A percentile compares a stretch with the other conserved stretches of the same genome.
These are phyloP conservation scores for Agrocybe pediades DNA, from an alignment of 768 basidiomycete species.

Conservation along the genomic window DNA sequence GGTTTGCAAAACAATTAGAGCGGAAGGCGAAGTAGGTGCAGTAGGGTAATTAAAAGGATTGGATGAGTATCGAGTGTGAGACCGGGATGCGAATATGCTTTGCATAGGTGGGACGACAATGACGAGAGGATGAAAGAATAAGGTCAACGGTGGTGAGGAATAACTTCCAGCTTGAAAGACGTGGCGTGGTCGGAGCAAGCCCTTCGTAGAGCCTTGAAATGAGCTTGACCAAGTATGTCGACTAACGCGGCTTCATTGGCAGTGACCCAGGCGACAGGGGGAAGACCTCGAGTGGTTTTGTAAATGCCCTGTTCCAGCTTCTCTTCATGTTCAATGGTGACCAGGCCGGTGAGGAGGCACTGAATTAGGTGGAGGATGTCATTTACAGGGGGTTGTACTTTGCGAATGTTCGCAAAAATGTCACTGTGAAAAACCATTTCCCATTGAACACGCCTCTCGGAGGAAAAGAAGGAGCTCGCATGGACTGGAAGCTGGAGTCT, in stretches of 20 bases:
- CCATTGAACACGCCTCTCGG: conserved; percentile 84
- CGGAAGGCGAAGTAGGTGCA: conserved; percentile 11
- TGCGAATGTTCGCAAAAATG: conserved; percentile 70
- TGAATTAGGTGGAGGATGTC: conserved; percentile 71
- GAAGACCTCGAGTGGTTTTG: conserved; percentile 76
- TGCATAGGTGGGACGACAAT: conserved; percentile 3
- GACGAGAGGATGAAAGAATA: conserved; percentile 31
- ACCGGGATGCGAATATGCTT: neutral
- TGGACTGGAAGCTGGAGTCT: conserved; percentile 75
- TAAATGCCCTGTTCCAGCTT: conserved; percentile 67
- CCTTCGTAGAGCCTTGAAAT: conserved; percentile 71
- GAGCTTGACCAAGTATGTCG: conserved; percentile 73
- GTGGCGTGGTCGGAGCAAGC: conserved; percentile 72
- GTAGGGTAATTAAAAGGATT: conserved; percentile 2
- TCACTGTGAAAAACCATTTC: conserved; percentile 88
- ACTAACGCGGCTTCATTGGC: conserved; percentile 66
- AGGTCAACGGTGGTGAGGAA: conserved; percentile 19
- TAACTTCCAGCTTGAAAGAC: conserved; percentile 74
- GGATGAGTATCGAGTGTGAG: neutral
- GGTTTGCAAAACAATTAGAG: conserved; percentile 39
- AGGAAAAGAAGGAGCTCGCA: conserved; percentile 84
- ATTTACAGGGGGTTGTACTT: conserved; percentile 67
- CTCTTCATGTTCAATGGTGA: conserved; percentile 77
- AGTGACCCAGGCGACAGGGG: conserved; percentile 76
- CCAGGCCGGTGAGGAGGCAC: conserved; percentile 71